These are phyloP conservation scores for Aspergillus carlsbadensis DNA, from an alignment of 495 filamentous ascomycete species.

Conservation along the genomic window DNA sequence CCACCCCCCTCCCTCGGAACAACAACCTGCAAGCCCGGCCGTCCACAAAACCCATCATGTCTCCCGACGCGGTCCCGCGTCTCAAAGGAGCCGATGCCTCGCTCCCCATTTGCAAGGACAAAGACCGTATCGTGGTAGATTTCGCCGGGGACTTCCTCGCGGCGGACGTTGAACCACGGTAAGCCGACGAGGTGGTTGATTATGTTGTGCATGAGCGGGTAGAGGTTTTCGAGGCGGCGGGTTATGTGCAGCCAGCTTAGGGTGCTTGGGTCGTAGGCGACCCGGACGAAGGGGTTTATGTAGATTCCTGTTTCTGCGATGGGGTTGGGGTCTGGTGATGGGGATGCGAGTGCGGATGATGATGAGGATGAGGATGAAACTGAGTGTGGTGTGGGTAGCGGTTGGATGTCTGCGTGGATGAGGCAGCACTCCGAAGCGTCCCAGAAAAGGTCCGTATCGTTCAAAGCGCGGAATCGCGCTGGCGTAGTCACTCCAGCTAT, in stretches of 20 bases:
- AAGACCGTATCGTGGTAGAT: no score
- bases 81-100: no score
- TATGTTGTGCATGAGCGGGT: constrained; percentile 51
- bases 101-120: no score
- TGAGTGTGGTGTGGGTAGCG: no score
- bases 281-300: constrained; percentile 68
- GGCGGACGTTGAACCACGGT: constrained; percentile 58
- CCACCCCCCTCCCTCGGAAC: background rate
- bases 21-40: constrained; percentile 48
- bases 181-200: constrained; percentile 49
- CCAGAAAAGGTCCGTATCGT: constrained; percentile 61
- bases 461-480: constrained; percentile 59
- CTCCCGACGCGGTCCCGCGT: constrained; percentile 39
- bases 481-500: constrained; percentile 27
- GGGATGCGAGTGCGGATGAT: no score
- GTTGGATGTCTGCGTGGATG: constrained; percentile 66
- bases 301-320: constrained; percentile 54
- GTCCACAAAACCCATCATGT: constrained; percentile 56
- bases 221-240: constrained; percentile 58
- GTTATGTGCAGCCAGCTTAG: constrained; percentile 54
- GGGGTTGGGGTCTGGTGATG: constrained; percentile 31
- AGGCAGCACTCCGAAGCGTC: constrained; percentile 79
- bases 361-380: no score
- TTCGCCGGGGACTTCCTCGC: constrained; percentile 25
- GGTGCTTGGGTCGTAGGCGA: constrained; percentile 56